These are phyloP conservation scores for Bipolaris bicolor DNA, from an alignment of 2,329 filamentous ascomycete species.

Conservation along the genomic window DNA sequence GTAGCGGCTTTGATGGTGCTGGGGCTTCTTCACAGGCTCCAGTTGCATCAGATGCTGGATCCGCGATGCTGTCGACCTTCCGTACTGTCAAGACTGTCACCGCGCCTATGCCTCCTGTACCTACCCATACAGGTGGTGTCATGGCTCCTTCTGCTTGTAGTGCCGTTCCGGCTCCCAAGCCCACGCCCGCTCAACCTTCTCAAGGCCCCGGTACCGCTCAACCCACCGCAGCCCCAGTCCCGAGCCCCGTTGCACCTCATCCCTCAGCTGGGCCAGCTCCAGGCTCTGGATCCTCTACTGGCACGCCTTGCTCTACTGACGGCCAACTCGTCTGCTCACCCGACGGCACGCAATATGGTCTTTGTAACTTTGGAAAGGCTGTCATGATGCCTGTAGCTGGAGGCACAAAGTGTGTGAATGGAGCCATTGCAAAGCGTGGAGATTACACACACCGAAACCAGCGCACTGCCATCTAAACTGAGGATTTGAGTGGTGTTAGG, in stretches of 20 bases:
- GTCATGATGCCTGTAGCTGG: conserved; percentile 50
- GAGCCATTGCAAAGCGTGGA: conserved; percentile 42
- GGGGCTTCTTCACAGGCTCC: neutral
- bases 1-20: neutral
- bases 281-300: conserved; percentile 6
- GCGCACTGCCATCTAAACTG: conserved; percentile 5
- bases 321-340: conserved; percentile 49
- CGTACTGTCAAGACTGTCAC: conserved; percentile 35
- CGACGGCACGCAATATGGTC: conserved; percentile 44
- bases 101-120: conserved; percentile 17
- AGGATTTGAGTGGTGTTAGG: neutral
- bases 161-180: neutral
- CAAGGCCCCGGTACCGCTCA: neutral
- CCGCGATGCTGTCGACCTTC: conserved; percentile 25
- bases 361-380: conserved; percentile 50
- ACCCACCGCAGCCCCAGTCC: neutral
- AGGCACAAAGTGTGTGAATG: conserved; percentile 52
- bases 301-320: conserved; percentile 38
- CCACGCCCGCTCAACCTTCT: conserved; percentile 3
- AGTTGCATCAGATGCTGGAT: neutral
- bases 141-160: neutral
- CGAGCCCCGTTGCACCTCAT: neutral
- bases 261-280: conserved; percentile 4
- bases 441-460: conserved; percentile 22
- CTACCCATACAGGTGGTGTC: conserved; percentile 3